phyloP scores from a whole-genome alignment of 495 filamentous ascomycete genomes.

The Penicillium nucicola region DNA sequence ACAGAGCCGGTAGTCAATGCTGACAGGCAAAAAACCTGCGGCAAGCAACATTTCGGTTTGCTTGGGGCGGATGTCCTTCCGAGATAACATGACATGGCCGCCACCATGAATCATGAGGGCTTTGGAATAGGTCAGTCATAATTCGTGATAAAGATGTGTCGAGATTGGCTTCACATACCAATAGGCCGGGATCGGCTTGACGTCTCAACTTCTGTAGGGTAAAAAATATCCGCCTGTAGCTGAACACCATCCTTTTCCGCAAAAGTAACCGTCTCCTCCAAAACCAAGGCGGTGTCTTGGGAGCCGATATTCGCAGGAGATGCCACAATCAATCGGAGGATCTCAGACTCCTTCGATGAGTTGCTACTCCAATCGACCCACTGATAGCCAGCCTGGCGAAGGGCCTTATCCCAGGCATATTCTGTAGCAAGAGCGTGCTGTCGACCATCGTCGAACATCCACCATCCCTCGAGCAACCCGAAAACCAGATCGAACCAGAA shows the following conservation, averaged over 20 bases:
- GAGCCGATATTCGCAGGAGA: not conserved
- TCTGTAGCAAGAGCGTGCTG: conserved; percentile 15
- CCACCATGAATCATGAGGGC: conserved; percentile 47
- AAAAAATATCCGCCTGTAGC: not conserved
- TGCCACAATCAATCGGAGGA: not conserved
- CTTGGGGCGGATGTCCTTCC: conserved; percentile 37
- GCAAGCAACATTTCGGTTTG: conserved; percentile 38
- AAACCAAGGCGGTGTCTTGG: not conserved
- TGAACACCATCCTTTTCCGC: not conserved
- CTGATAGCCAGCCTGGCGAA: not conserved
- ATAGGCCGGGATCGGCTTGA: not conserved
- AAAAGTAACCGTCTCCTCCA: not conserved
- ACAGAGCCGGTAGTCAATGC: conserved; percentile 54
- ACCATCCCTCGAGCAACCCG: conserved; percentile 38
- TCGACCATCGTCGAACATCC: conserved; percentile 29
- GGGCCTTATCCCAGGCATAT: not conserved
- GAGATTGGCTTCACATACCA: not conserved
- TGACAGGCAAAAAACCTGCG: conserved; percentile 48
- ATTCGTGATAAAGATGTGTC: not conserved
- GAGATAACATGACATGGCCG: conserved; percentile 44
- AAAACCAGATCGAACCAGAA: conserved; percentile 31
- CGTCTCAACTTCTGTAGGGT: not conserved
- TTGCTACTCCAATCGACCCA: not conserved
- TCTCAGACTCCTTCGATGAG: not conserved
- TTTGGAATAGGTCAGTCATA: not conserved